phyloP scores from a whole-genome alignment of 2,329 filamentous ascomycete genomes.

The Sclerotinia borealis region DNA sequence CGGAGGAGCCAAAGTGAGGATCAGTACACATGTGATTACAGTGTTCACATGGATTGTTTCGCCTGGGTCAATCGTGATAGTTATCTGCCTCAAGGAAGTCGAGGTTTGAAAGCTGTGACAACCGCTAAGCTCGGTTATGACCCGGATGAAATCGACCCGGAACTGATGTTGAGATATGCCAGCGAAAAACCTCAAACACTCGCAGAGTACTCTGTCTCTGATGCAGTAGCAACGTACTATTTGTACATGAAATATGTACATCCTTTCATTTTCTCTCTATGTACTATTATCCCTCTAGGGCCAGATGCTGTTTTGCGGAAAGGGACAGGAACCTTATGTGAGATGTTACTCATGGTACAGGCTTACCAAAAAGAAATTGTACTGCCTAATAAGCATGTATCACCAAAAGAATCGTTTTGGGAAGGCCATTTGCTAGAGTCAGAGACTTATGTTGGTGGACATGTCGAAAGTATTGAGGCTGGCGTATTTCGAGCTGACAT shows the following conservation, averaged over 20 bases:
- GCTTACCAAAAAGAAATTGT: constrained; percentile 90
- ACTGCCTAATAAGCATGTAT: constrained; percentile 90
- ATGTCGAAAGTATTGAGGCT: constrained; percentile 98
- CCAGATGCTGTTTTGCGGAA: constrained; percentile 91
- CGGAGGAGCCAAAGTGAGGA: constrained; percentile 82
- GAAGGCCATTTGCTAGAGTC: constrained; percentile 94
- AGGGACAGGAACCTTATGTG: constrained; percentile 95
- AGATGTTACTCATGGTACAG: constrained; percentile 99
- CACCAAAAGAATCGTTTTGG: constrained; percentile 89
- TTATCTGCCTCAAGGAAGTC: constrained; percentile 93
- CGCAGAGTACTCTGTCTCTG: constrained; percentile 96
- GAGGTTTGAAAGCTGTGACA: constrained; percentile 94
- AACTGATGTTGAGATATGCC: constrained; percentile 92
- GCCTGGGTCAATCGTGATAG: constrained; percentile 99
- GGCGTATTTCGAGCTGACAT: constrained; percentile 96
- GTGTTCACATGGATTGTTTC: constrained; percentile 98
- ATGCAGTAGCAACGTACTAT: constrained; percentile 97
- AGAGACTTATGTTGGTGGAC: constrained; percentile 95
- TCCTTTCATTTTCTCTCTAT: constrained; percentile 97
- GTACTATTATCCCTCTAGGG: constrained; percentile 88
- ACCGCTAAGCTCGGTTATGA: constrained; percentile 98
- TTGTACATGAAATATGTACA: constrained; percentile 99
- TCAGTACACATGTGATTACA: constrained; percentile 92
- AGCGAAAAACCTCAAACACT: constrained; percentile 86
- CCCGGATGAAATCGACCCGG: constrained; percentile 93